Evolutionary conservation across 495 filamentous ascomycete genomes (phyloP).

Genomic region (Cercophora scortea): DNA sequence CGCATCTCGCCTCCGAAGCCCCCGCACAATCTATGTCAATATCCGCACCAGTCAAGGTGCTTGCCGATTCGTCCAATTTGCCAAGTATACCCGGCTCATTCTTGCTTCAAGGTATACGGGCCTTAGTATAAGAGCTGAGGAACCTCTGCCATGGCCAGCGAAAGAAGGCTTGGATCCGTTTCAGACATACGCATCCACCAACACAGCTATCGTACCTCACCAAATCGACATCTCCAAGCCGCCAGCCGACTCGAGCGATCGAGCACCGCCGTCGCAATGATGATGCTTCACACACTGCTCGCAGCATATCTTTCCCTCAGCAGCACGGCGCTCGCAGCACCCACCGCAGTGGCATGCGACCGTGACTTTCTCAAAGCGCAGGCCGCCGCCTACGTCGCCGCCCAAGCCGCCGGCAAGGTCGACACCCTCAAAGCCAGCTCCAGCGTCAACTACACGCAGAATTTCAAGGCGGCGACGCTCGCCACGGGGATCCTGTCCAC

Average conservation of each 20-base stretch:
- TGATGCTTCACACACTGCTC: not conserved
- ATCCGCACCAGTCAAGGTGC: not conserved
- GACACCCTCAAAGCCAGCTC: slow-evolving; percentile 6
- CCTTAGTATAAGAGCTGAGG: too few relatives aligned
- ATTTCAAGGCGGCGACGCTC: slow-evolving; percentile 32
- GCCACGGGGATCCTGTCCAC: slow-evolving; percentile 31
- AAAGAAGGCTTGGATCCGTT: too few relatives aligned
- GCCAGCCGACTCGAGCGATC: too few relatives aligned
- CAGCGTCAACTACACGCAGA: slow-evolving; percentile 23
- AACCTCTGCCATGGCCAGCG: too few relatives aligned
- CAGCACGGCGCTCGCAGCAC: not conserved
- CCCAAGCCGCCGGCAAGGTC: slow-evolving; percentile 10
- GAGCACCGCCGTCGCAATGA: too few relatives aligned
- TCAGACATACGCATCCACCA: too few relatives aligned
- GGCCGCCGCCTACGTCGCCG: slow-evolving; percentile 8
- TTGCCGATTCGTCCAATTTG: not conserved
- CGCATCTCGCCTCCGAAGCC: not conserved
- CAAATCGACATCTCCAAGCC: too few relatives aligned
- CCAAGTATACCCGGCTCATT: not conserved
- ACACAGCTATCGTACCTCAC: too few relatives aligned
- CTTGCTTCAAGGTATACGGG: not conserved
- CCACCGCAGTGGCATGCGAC: slow-evolving; percentile 6
- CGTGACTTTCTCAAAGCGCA: slow-evolving; percentile 14
- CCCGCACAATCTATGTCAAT: not conserved
- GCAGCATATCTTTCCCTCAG: not conserved